Evolutionary conservation across 257 asterid genomes (phyloP).

Genomic region (Solanum pimpinellifolium): DNA sequence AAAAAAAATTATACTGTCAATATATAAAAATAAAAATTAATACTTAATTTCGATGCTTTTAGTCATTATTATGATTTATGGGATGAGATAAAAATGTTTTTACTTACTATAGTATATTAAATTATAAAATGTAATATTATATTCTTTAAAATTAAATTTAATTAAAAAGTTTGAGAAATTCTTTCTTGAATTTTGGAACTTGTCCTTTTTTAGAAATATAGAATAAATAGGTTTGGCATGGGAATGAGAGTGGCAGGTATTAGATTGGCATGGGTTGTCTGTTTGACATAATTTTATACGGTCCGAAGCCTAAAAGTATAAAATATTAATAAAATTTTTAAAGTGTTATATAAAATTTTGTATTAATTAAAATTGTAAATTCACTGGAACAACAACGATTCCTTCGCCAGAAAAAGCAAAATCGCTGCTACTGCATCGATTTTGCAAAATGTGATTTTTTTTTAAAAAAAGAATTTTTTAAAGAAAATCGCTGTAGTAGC

Average conservation of each 20-base stretch:
- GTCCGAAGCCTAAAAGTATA: no score
- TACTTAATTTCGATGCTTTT: neutral
- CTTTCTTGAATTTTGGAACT: neutral
- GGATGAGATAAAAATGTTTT: neutral
- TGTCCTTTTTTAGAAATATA: neutral
- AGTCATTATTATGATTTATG: neutral
- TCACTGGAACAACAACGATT: no score
- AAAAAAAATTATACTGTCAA: neutral
- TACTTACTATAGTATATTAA: neutral
- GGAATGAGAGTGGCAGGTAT: neutral
- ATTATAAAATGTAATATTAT: neutral
- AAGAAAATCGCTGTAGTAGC: no score
- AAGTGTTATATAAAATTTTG: no score
- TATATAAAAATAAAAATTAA: neutral
- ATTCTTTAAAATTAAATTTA: neutral
- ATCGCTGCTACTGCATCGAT: no score
- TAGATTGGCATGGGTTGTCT: neutral
- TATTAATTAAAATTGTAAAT: no score
- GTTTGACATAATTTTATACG: neutral
- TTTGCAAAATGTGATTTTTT: no score
- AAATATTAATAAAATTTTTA: no score
- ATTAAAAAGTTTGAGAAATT: neutral
- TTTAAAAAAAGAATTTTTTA: no score
- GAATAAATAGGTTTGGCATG: neutral
- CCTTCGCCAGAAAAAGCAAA: accelerated